Evolutionary conservation across 164 flowering plant species (phyloP).

Genomic region (Vitis amurensis): DNA sequence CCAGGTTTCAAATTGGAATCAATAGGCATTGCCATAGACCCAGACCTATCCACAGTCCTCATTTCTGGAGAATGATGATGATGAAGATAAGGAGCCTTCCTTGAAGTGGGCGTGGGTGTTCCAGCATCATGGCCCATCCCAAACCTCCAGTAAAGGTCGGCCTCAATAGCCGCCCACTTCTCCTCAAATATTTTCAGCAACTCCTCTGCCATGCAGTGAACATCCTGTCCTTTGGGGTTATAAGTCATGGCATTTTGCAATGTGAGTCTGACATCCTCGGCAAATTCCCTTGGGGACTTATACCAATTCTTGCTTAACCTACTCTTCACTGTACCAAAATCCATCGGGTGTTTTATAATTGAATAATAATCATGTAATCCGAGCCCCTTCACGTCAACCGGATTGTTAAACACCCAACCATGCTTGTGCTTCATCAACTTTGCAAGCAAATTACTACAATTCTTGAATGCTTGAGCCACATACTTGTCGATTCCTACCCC

Average conservation of each 20-base stretch:
- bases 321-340: conserved; percentile 74
- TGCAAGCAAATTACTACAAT: conserved; percentile 45
- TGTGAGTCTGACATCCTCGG: conserved; percentile 83
- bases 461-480: conserved; percentile 34
- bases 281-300: conserved; percentile 69
- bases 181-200: conserved; percentile 64
- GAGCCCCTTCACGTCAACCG: conserved; percentile 67
- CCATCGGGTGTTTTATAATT: conserved; percentile 83
- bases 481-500: conserved; percentile 31
- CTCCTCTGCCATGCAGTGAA: conserved; percentile 67
- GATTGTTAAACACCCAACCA: conserved; percentile 79
- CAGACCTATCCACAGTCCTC: conserved; percentile 45
- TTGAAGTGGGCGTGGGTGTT: conserved; percentile 35
- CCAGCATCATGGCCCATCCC: conserved; percentile 27
- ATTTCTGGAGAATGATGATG: conserved; percentile 22
- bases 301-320: conserved; percentile 61
- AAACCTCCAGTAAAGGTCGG: conserved; percentile 28
- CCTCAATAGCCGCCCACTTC: conserved; percentile 49
- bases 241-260: conserved; percentile 84
- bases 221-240: conserved; percentile 84
- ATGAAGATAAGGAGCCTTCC: conserved; percentile 27
- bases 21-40: conserved; percentile 30
- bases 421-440: conserved; percentile 74
- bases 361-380: conserved; percentile 68
- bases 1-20: conserved; percentile 31